Conservation (phyloP, 768 basidiomycete species). For the Tulasnella calospora region DNA sequence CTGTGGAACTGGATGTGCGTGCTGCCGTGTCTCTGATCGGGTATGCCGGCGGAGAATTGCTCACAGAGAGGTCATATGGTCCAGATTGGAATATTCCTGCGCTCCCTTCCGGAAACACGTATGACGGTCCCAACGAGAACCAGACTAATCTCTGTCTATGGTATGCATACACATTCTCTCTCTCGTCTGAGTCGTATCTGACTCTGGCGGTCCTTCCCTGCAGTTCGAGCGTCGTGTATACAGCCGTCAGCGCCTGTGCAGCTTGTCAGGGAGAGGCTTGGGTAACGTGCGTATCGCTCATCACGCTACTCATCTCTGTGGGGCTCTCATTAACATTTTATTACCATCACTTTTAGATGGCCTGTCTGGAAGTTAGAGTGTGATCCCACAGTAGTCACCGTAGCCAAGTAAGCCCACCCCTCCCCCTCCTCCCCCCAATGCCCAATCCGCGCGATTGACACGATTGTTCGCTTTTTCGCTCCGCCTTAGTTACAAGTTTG, state of each 20-base stretch:
- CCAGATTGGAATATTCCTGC: conserved; percentile 19
- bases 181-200: not conserved
- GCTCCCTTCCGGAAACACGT: not conserved
- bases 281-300: conserved; percentile 11
- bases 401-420: conserved; percentile 3
- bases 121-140: conserved; percentile 3
- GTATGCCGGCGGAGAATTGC: not conserved
- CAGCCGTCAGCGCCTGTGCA: conserved; percentile 9
- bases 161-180: not conserved
- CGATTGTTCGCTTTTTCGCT: not conserved
- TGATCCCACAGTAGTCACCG: not conserved
- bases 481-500: not conserved
- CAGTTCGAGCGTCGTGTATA: conserved; percentile 21
- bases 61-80: not conserved
- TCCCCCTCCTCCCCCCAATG: not conserved
- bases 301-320: not conserved
- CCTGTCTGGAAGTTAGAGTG: conserved; percentile 4
- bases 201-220: not conserved
- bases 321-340: not conserved
- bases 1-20: conserved; percentile 14
- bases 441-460: not conserved
- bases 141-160: conserved; percentile 20
- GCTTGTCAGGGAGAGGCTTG: conserved; percentile 7
- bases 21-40: not conserved
- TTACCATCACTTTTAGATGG: not conserved